Base-by-base conservation (phyloP, 495 filamentous ascomycete species). In the Chaetomium cochliodes region DNA sequence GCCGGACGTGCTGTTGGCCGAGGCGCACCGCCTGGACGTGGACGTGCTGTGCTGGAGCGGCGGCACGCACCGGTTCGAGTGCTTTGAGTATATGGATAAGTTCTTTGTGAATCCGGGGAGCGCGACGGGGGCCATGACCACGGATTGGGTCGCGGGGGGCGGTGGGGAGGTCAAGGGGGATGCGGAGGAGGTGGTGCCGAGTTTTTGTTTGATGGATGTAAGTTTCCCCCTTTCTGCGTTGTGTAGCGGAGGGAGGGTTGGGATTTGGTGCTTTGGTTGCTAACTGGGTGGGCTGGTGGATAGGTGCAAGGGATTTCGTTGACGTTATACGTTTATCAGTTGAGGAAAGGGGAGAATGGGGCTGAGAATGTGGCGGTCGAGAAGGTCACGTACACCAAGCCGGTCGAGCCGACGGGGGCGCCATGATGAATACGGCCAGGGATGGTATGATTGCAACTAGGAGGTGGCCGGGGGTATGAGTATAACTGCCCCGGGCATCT, bases 81-180 rank as follows among this genome's bases (percentile, higher is more conserved):
- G 96, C 33, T 98, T 96, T 72, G 96, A 98, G 81, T 88, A 97
- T 78, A 96, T 97, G 81, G 96, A 94, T 58, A 92, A 96, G 76
- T 98, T 98, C 81, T 98, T 98, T 77, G 88, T 98, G 50, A 98
- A 98, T 73, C 94, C 94, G 2, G 94, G 94, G n/a, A 96, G 90
- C 76, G 93, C 90, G 23, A 96, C 91, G 11, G 92, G 92, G 13
- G 92, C 92, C 0, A 85, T 92, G 73, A 88, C 86, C 50, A 88
- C 87, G 0, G 63, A 67, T 64, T 67, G 89, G 87, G 49, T 90
- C 81, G 82, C 85, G 2, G 55, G 22, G 7, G 55, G 8, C 7
- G 30, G 42, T 13, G 8, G 7, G 2, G 33, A 33, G 47, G 8
- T 12, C 15, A 49, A 3, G 2, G 47, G 33, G 59, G 59, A 41